These are phyloP conservation scores for Beta corolliflora DNA, from an alignment of 179 eudicot species.

Conservation along the genomic window DNA sequence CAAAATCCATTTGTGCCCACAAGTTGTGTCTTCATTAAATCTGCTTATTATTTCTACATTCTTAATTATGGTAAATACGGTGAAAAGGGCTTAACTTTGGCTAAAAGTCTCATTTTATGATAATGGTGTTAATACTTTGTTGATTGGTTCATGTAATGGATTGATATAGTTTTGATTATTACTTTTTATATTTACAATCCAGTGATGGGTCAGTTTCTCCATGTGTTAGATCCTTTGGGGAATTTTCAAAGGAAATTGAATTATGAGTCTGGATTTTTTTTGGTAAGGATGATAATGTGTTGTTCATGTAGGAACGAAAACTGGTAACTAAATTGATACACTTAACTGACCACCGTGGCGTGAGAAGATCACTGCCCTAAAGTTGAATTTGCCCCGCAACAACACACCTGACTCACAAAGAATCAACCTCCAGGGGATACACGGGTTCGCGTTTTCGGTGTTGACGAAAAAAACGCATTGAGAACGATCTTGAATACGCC, in stretches of 20 bases:
- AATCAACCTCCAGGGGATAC: too few relatives aligned
- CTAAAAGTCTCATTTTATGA: conserved; percentile 28
- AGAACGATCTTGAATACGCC: too few relatives aligned
- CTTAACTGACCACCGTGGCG: too few relatives aligned
- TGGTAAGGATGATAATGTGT: conserved; percentile 25
- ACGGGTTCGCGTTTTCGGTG: too few relatives aligned
- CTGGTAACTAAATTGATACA: too few relatives aligned
- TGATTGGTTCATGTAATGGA: conserved; percentile 39
- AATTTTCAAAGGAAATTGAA: conserved; percentile 30
- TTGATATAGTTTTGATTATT: conserved; percentile 30
- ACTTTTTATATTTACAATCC: conserved; percentile 29
- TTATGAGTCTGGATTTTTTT: conserved; percentile 31
- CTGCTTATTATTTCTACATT: conserved; percentile 32
- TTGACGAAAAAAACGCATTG: too few relatives aligned
- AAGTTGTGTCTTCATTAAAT: conserved; percentile 29
- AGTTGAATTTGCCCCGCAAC: too few relatives aligned
- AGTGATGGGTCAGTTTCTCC: conserved; percentile 5
- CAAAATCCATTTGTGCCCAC: conserved; percentile 33
- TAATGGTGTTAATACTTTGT: conserved; percentile 39
- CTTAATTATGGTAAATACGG: conserved; percentile 33
- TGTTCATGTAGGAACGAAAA: too few relatives aligned
- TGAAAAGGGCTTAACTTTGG: conserved; percentile 27
- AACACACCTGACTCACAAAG: too few relatives aligned
- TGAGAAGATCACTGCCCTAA: too few relatives aligned
- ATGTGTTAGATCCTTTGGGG: conserved; percentile 32